Conservation (phyloP, 2,329 filamentous ascomycete genomes). For the Cladophialophora chaetospira region DNA sequence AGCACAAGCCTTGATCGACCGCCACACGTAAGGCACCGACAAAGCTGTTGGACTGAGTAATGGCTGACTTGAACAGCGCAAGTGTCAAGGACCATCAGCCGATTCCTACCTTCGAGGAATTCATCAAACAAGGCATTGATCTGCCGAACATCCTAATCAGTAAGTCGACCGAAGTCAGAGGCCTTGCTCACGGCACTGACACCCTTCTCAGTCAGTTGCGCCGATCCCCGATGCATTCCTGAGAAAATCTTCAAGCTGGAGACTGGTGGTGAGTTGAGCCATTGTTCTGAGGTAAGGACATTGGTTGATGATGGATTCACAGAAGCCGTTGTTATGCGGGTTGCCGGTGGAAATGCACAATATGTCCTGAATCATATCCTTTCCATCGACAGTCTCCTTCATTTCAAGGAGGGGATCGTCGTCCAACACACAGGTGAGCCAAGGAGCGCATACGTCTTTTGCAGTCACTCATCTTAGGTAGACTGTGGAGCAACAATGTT, state of each 20-base stretch:
- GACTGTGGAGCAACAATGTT: constrained; percentile 21
- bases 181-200: not conserved
- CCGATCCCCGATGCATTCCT: constrained; percentile 21
- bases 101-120: constrained; percentile 13
- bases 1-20: constrained; percentile 15
- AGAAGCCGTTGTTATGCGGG: constrained; percentile 15
- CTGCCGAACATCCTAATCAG: constrained; percentile 15
- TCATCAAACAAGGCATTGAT: not conserved
- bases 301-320: not conserved
- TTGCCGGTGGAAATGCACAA: constrained; percentile 21
- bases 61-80: constrained; percentile 5
- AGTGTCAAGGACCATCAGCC: constrained; percentile 9
- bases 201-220: constrained; percentile 14
- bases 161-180: not conserved
- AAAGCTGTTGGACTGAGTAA: not conserved
- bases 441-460: not conserved
- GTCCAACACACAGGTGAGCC: constrained; percentile 19
- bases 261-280: not conserved
- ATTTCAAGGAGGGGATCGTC: constrained; percentile 17
- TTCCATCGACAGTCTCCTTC: constrained; percentile 14
- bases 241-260: constrained; percentile 20
- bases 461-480: not conserved
- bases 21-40: constrained; percentile 10
- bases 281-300: too few relatives aligned
- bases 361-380: constrained; percentile 12